Base-by-base conservation (phyloP, 257 asterid species). In the Solanum neorickii region DNA sequence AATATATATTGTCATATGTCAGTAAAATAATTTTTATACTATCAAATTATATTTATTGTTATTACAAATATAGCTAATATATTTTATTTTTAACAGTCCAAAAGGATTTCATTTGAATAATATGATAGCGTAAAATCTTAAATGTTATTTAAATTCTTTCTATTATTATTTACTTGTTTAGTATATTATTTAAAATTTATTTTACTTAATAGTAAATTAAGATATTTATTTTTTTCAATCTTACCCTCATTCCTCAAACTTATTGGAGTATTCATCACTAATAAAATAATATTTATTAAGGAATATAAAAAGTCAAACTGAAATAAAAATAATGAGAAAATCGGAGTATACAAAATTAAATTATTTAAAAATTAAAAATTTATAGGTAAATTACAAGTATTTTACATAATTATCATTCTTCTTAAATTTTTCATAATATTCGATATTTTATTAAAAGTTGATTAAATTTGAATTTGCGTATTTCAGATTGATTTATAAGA, bases 381-480 rank as follows among this genome's bases (percentile, higher is more conserved):
- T 80, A 27, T 80, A 29, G 16, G 44, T 80, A 9, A 4, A 47
- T 16, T 15, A 47, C 18, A 16, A 15, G 9, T n/a, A 25, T 76
- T 76, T 42, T 25, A 41, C 13, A 13, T 77, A n/a, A 42, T 44
- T 44, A 76, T 42, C 2, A 3, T 65, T 5, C 12, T 25, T 11
- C 5, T 12, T 25, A 2, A 12, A 49, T 49, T 6, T 27, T 14
- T 0, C 2, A 14, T 0, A 0, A 29, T 69, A 0, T 15, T 69
- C 1, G 3, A 29, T 29, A 69, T 7, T 69, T 29, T 7, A 31
- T 15, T 69, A 0, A 25, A 1, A 27, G 7, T 29, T 9, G 0
- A 69, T 0, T 69, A 1, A 29, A 69, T 29, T 31, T 1, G 1
- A 15, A 69, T 69, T 31, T 0, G 0, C 5, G 0, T 13, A 16